Evolutionary conservation across 208 protist genomes (phyloP).

Genomic region (Angomonas ambiguus): DNA sequence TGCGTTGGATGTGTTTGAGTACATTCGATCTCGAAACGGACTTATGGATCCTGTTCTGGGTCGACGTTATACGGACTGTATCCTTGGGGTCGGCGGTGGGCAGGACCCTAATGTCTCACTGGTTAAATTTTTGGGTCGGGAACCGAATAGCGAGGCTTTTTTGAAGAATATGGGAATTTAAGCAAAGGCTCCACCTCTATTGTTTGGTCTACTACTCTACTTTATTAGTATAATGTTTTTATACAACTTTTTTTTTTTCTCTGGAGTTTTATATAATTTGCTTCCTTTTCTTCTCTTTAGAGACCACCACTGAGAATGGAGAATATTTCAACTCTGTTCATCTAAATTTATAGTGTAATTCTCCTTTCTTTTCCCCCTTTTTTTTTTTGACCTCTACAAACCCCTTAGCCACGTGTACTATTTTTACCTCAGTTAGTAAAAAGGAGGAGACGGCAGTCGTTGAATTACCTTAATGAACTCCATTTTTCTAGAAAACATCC

Average conservation of each 20-base stretch:
- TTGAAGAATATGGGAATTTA: conserved; percentile 62
- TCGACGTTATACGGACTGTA: conserved; percentile 57
- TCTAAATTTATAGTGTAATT: too few species aligned
- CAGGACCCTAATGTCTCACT: conserved; percentile 73
- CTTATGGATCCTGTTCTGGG: conserved; percentile 65
- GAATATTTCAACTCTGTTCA: too few species aligned
- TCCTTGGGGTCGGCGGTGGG: conserved; percentile 75
- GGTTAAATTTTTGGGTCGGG: conserved; percentile 73
- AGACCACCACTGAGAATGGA: too few species aligned
- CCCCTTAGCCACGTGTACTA: too few species aligned
- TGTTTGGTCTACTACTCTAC: too few species aligned
- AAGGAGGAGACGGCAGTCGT: too few species aligned
- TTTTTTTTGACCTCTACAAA: too few species aligned
- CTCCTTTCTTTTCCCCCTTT: too few species aligned
- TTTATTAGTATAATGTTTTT: conserved; percentile 11
- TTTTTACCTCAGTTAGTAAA: too few species aligned
- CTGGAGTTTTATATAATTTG: background rate
- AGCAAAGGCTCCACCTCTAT: too few species aligned
- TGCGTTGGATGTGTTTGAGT: conserved; percentile 77
- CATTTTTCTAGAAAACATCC: background rate
- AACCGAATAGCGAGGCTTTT: conserved; percentile 79
- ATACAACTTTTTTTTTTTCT: background rate
- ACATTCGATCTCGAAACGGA: conserved; percentile 60
- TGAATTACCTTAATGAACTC: background rate
- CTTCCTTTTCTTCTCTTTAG: too few species aligned